Conservation (phyloP, 495 filamentous ascomycete genomes). For the Penicillium egyptiacum region DNA sequence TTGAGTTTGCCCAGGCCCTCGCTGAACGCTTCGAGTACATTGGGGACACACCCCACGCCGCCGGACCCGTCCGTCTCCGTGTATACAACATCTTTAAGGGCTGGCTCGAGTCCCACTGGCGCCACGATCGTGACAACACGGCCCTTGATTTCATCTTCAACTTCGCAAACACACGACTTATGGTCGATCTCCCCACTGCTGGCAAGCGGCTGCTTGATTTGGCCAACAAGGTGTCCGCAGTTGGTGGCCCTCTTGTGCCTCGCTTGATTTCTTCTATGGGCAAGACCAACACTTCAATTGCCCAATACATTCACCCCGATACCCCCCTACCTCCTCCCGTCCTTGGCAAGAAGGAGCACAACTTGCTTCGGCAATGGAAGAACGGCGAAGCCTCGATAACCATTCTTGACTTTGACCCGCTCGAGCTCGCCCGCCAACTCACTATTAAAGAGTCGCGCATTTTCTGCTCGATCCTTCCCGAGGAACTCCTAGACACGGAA, state of each 20-base stretch:
- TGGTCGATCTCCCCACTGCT: slow-evolving; percentile 66
- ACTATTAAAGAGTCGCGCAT: slow-evolving; percentile 92
- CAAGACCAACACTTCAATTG: slow-evolving; percentile 75
- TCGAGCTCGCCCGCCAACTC: slow-evolving; percentile 89
- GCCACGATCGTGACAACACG: slow-evolving; percentile 69
- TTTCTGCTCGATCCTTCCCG: slow-evolving; percentile 88
- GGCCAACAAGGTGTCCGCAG: slow-evolving; percentile 75
- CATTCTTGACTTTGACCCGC: slow-evolving; percentile 89
- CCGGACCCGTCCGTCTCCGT: slow-evolving; percentile 78
- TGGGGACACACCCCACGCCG: slow-evolving; percentile 68
- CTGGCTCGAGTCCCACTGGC: slow-evolving; percentile 97
- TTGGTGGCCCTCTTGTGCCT: slow-evolving; percentile 76
- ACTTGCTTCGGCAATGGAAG: slow-evolving; percentile 72
- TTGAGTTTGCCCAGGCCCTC: slow-evolving; percentile 74
- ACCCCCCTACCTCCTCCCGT: slow-evolving; percentile 66
- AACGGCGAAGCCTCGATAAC: slow-evolving; percentile 65
- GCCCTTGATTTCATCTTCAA: slow-evolving; percentile 72
- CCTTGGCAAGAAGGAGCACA: slow-evolving; percentile 73
- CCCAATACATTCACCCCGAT: slow-evolving; percentile 67
- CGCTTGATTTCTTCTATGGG: slow-evolving; percentile 84
- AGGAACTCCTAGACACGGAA: slow-evolving; percentile 89
- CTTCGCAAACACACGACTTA: slow-evolving; percentile 76
- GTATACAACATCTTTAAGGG: slow-evolving; percentile 97
- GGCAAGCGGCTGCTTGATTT: slow-evolving; percentile 77
- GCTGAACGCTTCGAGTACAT: slow-evolving; percentile 92